Conservation (phyloP, 441 rosid species). For the Eugenia klotzschiana region DNA sequence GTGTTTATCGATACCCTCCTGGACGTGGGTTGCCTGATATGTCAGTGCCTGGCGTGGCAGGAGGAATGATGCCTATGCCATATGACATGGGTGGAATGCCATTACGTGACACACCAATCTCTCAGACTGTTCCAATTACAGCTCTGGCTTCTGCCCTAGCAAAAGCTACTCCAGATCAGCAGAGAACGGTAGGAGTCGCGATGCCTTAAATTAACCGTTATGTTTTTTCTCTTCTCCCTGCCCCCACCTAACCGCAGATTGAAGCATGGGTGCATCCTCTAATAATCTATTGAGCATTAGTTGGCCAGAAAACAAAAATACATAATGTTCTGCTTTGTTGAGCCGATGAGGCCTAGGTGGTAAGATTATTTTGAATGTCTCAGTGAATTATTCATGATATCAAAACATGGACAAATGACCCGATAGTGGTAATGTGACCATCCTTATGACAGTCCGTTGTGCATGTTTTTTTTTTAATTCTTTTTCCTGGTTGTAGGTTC, state of each 20-base stretch:
- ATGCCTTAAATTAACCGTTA: neutral
- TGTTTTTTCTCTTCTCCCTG: neutral
- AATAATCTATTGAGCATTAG: neutral
- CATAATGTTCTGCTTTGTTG: neutral
- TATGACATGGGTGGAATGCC: constrained; percentile 35
- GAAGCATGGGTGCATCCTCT: neutral
- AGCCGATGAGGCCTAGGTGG: neutral
- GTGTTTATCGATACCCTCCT: constrained; percentile 57
- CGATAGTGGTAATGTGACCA: neutral
- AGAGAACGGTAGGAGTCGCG: constrained; percentile 38
- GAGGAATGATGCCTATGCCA: constrained; percentile 35
- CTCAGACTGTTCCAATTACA: constrained; percentile 52
- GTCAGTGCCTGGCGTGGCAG: constrained; percentile 25
- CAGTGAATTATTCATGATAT: neutral
- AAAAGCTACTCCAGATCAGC: constrained; percentile 65
- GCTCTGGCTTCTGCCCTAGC: constrained; percentile 80
- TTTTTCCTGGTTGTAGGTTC: neutral
- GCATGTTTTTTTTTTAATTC: neutral
- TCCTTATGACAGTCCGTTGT: neutral
- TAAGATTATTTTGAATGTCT: neutral
- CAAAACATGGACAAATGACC: neutral
- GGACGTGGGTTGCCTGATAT: constrained; percentile 51
- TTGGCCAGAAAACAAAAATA: neutral
- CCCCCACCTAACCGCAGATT: neutral
- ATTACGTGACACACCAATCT: constrained; percentile 22